These are phyloP conservation scores for Huntiella moniliformis DNA, from an alignment of 2,329 filamentous ascomycete genomes.

Conservation along the genomic window DNA sequence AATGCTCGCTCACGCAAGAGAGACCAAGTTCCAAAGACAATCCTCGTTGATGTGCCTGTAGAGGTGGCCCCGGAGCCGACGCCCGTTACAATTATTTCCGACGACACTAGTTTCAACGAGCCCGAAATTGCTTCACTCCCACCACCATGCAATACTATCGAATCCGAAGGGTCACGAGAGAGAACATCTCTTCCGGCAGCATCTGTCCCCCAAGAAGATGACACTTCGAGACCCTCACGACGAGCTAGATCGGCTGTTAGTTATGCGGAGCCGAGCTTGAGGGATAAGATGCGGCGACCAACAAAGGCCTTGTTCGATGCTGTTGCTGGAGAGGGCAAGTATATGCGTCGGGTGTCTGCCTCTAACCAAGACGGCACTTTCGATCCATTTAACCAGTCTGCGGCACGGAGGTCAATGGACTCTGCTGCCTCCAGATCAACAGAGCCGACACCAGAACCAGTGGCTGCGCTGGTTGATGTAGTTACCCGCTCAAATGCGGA, in stretches of 20 bases:
- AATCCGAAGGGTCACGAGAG: constrained; percentile 17
- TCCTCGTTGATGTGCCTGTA: constrained; percentile 3
- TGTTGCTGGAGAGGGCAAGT: constrained; percentile 44
- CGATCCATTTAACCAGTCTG: constrained; percentile 10
- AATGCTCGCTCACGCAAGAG: constrained; percentile 1
- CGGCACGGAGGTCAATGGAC: neutral
- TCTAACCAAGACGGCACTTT: constrained; percentile 8
- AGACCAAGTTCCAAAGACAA: neutral
- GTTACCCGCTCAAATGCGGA: neutral
- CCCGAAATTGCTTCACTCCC: constrained; percentile 26
- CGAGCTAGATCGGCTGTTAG: constrained; percentile 51
- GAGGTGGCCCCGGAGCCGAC: constrained; percentile 4
- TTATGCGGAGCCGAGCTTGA: constrained; percentile 65
- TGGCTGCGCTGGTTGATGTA: neutral
- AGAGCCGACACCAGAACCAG: neutral
- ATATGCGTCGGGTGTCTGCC: constrained; percentile 21
- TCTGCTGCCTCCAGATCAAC: neutral
- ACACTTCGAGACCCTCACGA: constrained; percentile 45
- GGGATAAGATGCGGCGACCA: constrained; percentile 68
- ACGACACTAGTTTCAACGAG: constrained; percentile 15
- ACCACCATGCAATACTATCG: constrained; percentile 24
- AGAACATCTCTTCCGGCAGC: constrained; percentile 41
- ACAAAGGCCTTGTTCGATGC: constrained; percentile 60
- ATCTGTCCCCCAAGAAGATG: constrained; percentile 35
- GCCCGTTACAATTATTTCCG: constrained; percentile 10